Percentiles rank a stretch among this genome's conserved stretches.
These are phyloP conservation scores for Leccinum solheimii DNA, from an alignment of 1,284 basidiomycete species.

Conservation along the genomic window DNA sequence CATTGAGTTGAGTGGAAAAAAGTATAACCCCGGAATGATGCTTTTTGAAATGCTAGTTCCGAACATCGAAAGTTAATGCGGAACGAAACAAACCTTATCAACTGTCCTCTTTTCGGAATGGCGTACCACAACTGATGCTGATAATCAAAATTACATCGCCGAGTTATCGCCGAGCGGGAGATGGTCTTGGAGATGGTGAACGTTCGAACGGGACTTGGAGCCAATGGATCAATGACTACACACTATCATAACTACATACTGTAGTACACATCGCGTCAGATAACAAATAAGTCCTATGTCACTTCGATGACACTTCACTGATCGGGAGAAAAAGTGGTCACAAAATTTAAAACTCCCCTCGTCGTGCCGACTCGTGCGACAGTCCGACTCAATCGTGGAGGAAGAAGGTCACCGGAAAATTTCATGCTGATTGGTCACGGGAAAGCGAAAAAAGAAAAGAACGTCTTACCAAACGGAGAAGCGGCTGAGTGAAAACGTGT, in stretches of 20 bases:
- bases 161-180: background rate
- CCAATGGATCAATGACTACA: background rate
- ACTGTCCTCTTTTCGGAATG: background rate
- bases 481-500: background rate
- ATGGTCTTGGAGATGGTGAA: background rate
- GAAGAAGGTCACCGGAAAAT: conserved; percentile 13
- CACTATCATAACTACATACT: background rate
- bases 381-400: conserved; percentile 20
- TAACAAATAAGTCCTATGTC: background rate
- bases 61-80: background rate
- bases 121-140: background rate
- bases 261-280: background rate
- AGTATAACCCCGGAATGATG: background rate
- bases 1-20: background rate
- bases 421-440: background rate
- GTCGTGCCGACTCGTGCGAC: background rate
- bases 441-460: background rate
- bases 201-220: background rate
- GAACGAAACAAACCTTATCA: background rate
- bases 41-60: background rate
- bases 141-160: background rate
- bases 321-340: background rate
- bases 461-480: conserved; percentile 15
- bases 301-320: background rate
- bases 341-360: background rate